Evolutionary conservation across 352 stramenopile species (phyloP), one percentile per base, ranked within the genome.

Genomic region (Pythium biforme): DNA sequence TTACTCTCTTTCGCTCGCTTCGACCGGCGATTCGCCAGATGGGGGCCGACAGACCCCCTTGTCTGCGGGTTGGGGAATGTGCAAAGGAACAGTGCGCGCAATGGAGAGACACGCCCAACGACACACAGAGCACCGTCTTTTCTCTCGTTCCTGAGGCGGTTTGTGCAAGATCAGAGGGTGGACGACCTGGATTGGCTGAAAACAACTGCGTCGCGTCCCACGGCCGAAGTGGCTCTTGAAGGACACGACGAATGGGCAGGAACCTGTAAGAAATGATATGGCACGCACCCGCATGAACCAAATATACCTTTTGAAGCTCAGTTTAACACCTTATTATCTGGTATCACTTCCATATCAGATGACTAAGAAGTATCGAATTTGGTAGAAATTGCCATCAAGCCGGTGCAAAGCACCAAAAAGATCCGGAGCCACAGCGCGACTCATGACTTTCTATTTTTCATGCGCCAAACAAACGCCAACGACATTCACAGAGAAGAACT

Each of bases 391-490:
- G 4, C 33, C 20, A 59, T 64, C 55, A 59, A 69, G 62, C 62
- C 62, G 62, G 62, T 59, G 62, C 34, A 66, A n/a, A 43, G 29
- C 40, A 47, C 45, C 50, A 69, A 64, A 68, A 64, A 69, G 62
- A 69, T 69, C 55, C 62, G 52, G 62, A 69, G 55, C 59, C 49
- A 60, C 12, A 10, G 29, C 23, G 41, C 15, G 20, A 37, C 46
- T 34, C 26, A 15, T 55, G 26, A 43, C 26, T 63, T 68, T 68
- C 54, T 51, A 63, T 59, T 68, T 68, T 68, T 62, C 20, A 19
- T 29, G 19, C 10, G 29, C 41, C 12, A 40, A 10, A 26, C 25
- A 48, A 61, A 20, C 27, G 17, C 45, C 43, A 55, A n/a, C 37
- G 17, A 14, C 37, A 43, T 43, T 43, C 27, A 27, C 31, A n/a